Conservation (phyloP, 1,284 basidiomycete genomes). For the Paramarasmius palmivorus region DNA sequence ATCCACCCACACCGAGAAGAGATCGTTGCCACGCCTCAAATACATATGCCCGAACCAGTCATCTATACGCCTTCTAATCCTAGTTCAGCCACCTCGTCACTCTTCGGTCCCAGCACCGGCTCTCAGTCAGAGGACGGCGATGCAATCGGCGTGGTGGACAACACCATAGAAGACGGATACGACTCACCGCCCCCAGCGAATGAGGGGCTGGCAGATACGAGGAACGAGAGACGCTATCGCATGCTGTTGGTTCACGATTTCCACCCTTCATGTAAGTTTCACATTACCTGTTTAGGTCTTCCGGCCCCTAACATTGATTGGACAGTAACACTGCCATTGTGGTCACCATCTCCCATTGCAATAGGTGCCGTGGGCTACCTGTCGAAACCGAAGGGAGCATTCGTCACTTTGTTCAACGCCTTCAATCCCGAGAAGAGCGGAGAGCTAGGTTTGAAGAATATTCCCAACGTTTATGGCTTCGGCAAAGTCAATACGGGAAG, state of each 20-base stretch:
- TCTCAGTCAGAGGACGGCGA: constrained; percentile 21
- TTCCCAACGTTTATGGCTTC: constrained; percentile 58
- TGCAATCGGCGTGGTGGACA: constrained; percentile 5
- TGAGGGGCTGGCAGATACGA: constrained; percentile 40
- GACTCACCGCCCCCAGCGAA: constrained; percentile 48
- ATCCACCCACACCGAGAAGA: constrained; percentile 4
- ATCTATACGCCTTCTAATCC: constrained; percentile 29
- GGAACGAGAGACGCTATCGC: constrained; percentile 64
- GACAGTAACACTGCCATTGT: constrained; percentile 69
- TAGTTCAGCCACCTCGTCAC: constrained; percentile 25
- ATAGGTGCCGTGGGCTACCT: constrained; percentile 77
- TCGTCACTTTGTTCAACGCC: constrained; percentile 71
- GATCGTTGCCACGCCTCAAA: constrained; percentile 15
- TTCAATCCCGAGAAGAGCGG: constrained; percentile 46
- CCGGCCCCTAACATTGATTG: constrained; percentile 6
- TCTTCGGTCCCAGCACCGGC: constrained; percentile 27
- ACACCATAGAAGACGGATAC: constrained; percentile 31
- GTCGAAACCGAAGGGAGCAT: constrained; percentile 58
- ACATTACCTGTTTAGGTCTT: neutral
- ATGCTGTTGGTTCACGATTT: constrained; percentile 63
- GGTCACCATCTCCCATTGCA: constrained; percentile 59
- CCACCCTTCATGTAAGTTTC: constrained; percentile 61
- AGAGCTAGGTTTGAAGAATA: constrained; percentile 28
- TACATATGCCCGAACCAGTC: constrained; percentile 27
- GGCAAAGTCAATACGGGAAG: constrained; percentile 46